phyloP scores from a whole-genome alignment of 441 rosid genomes.

The Breynia disticha region DNA sequence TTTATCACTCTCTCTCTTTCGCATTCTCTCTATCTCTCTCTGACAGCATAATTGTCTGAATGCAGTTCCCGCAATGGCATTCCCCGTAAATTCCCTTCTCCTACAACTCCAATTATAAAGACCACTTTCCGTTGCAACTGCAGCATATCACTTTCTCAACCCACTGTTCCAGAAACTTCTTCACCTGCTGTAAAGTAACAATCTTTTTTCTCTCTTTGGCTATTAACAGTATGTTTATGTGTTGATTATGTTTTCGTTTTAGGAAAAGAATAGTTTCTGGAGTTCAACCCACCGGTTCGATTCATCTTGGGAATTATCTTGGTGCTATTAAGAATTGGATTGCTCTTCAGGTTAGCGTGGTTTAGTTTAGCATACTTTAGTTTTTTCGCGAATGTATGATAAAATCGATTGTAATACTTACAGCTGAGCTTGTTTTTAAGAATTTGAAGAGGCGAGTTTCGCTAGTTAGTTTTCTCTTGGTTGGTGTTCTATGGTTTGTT shows the following conservation, averaged over 20 bases:
- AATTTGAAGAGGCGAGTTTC: too few relatives aligned
- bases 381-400: not conserved
- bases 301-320: conserved; percentile 90
- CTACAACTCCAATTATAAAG: conserved; percentile 14
- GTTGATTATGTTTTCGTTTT: not conserved
- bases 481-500: not conserved
- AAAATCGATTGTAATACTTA: too few relatives aligned
- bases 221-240: too few relatives aligned
- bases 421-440: too few relatives aligned
- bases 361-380: not conserved
- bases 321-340: conserved; percentile 91
- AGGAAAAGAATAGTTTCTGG: conserved; percentile 90
- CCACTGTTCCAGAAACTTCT: conserved; percentile 29
- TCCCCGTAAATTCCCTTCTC: not conserved
- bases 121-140: conserved; percentile 37
- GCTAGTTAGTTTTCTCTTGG: too few relatives aligned
- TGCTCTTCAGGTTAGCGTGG: conserved; percentile 55
- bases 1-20: conserved; percentile 2
- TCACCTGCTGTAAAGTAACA: conserved; percentile 33
- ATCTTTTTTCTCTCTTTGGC: not conserved
- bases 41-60: too few relatives aligned
- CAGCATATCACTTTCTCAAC: conserved; percentile 34
- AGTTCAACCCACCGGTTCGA: conserved; percentile 85
- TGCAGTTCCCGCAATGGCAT: conserved; percentile 18
- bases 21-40: conserved; percentile 6